These are phyloP conservation scores for Sporothrix mexicana DNA, from an alignment of 2,329 filamentous ascomycete species.

Conservation along the genomic window DNA sequence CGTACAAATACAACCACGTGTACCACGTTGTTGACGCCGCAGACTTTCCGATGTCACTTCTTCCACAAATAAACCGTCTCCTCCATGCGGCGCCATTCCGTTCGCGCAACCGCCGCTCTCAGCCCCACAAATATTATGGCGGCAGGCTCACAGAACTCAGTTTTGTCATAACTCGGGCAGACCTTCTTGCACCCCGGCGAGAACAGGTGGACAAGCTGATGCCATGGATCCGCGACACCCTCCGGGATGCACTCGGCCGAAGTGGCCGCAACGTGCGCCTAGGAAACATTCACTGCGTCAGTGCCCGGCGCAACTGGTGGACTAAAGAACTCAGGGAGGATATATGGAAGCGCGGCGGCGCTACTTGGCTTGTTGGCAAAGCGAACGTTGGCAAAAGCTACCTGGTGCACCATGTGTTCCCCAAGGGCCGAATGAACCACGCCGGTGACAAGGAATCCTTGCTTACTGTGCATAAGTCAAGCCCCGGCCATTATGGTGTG, in stretches of 20 bases:
- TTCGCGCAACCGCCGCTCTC: constrained; percentile 79
- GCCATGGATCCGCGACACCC: constrained; percentile 78
- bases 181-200: constrained; percentile 83
- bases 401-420: constrained; percentile 85
- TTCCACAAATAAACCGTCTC: constrained; percentile 75
- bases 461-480: constrained; percentile 6
- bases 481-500: constrained; percentile 25
- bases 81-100: constrained; percentile 76
- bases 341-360: constrained; percentile 82
- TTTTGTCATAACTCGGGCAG: constrained; percentile 88
- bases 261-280: constrained; percentile 74
- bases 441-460: not conserved
- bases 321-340: constrained; percentile 84
- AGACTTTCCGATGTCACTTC: constrained; percentile 92
- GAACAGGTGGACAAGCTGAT: constrained; percentile 83
- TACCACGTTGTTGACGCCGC: constrained; percentile 96
- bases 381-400: constrained; percentile 97
- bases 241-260: constrained; percentile 76
- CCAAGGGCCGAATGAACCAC: constrained; percentile 67
- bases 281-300: constrained; percentile 86
- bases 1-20: constrained; percentile 88
- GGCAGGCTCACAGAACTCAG: constrained; percentile 78
- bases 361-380: constrained; percentile 96
- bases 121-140: constrained; percentile 66
- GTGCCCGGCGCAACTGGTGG: constrained; percentile 88